Base-by-base conservation (phyloP, 1,284 basidiomycete genomes). In the Rhodotorula mucilaginosa region DNA sequence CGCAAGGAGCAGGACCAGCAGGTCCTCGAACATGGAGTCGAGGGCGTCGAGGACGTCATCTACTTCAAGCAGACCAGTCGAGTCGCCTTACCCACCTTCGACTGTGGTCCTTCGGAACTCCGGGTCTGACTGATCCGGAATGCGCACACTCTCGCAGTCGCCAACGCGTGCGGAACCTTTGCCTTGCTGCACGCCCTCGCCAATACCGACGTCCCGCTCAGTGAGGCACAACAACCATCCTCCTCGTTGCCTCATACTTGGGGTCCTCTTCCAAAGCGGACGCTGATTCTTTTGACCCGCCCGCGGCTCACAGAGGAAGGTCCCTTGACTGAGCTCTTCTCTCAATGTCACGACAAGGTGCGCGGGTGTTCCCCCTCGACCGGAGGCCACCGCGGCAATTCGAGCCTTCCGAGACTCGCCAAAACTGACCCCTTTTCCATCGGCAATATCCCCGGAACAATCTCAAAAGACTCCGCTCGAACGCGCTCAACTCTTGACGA, bases 131-230 rank as follows among this genome's bases (percentile, higher is more conserved):
- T 29, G 19, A n/a, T 7, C 49, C 10, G 12, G 3, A 21, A 47
- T 66, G 23, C 49, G n/a, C 6, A 10, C 23, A 1, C 26, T 21
- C 15, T 21, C n/a, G 48, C 62, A 73, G 93, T 94, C 71, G 81
- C 85, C 2, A 94, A 94, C 79, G 92, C 93, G 0, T 95, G 93
- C 78, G 93, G 93, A 3, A 93, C 92, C 0, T 93, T 95, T 77
- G 93, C 89, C 0, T 83, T 96, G 13, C 83, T 96, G 19, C 93
- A 96, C 79, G 87, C 90, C 6, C 79, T 93, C 60, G 86, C 85
- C 26, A 93, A 93, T 77, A 88, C 89, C 72, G 74, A 87, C 80
- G 58, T 74, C 26, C 67, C 48, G 47, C 64, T 78, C 65, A 61
- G 61, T 76, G 44, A 44, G 39, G 39, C 39, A 44, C 39, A 2